These are phyloP conservation scores for Coemansia sp. DNA, from an alignment of 192 early-diverging fungal genomes.

Conservation along the genomic window DNA sequence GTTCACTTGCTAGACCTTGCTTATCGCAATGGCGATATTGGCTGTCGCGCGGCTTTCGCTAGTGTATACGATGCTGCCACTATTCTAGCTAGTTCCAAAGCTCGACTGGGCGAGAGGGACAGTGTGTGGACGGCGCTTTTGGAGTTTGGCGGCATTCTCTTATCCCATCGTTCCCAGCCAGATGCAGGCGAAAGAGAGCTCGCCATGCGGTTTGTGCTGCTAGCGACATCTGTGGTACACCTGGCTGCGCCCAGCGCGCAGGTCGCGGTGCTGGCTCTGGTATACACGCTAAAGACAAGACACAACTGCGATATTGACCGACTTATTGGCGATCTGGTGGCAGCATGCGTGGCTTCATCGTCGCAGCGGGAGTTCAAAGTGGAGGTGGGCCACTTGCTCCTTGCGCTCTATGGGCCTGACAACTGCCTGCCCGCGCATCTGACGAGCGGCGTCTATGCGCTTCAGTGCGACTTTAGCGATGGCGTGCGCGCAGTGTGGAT, in stretches of 20 bases:
- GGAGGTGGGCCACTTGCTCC: slow-evolving; percentile 13
- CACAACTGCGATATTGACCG: neutral
- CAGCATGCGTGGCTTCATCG: neutral
- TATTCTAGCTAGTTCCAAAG: neutral
- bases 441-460: neutral
- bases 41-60: neutral
- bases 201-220: neutral
- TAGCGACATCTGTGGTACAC: slow-evolving; percentile 6
- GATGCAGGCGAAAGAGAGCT: neutral
- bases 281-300: slow-evolving; percentile 11
- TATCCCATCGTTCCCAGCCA: neutral
- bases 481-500: slow-evolving; percentile 23
- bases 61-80: slow-evolving; percentile 7
- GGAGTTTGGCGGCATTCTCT: slow-evolving; percentile 11
- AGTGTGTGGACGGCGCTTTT: slow-evolving; percentile 23
- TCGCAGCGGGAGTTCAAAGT: slow-evolving; percentile 8
- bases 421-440: neutral
- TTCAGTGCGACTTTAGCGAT: slow-evolving; percentile 18
- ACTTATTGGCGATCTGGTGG: slow-evolving; percentile 3
- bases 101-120: neutral
- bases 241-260: slow-evolving; percentile 1
- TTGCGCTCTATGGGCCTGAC: slow-evolving; percentile 7
- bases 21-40: slow-evolving; percentile 6
- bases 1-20: slow-evolving; percentile 29
- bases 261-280: slow-evolving; percentile 12